These are phyloP conservation scores for Geoglossum cookeanum DNA, from an alignment of 2,329 filamentous ascomycete genomes.

Conservation along the genomic window DNA sequence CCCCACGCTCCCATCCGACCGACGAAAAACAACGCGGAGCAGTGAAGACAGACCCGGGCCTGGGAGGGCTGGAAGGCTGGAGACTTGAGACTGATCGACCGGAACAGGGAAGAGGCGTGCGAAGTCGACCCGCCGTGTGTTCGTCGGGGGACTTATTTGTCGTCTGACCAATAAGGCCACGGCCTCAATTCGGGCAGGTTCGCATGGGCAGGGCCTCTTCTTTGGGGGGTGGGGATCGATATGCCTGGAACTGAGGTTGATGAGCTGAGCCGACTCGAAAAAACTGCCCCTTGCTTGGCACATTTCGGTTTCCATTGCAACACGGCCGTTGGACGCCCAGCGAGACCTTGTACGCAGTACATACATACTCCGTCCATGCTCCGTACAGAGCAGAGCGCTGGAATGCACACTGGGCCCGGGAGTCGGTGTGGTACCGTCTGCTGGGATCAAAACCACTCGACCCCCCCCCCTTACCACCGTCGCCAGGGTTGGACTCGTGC, in stretches of 20 bases:
- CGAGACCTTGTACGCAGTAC: neutral
- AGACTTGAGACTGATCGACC: neutral
- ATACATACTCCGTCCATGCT: too few species aligned
- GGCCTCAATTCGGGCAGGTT: neutral
- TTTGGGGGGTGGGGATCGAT: neutral
- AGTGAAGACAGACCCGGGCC: neutral
- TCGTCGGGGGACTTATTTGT: neutral
- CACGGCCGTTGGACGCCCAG: neutral
- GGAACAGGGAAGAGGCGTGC: neutral
- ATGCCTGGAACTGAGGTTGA: constrained; percentile 1
- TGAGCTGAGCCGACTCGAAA: neutral
- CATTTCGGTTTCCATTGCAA: neutral
- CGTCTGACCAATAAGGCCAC: neutral
- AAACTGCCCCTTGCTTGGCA: constrained; percentile 1
- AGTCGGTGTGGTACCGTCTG: neutral
- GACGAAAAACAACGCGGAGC: neutral
- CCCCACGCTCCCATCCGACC: neutral
- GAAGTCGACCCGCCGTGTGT: neutral
- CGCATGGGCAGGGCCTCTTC: neutral
- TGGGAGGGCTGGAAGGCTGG: neutral
- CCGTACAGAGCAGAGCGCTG: too few species aligned
- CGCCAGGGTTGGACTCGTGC: neutral
- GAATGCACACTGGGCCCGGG: too few species aligned
- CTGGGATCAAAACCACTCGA: neutral
- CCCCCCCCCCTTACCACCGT: too few species aligned